Evolutionary conservation across 495 filamentous ascomycete genomes (phyloP), one percentile per base, ranked within the genome.

Genomic region (Trichoderma virens): DNA sequence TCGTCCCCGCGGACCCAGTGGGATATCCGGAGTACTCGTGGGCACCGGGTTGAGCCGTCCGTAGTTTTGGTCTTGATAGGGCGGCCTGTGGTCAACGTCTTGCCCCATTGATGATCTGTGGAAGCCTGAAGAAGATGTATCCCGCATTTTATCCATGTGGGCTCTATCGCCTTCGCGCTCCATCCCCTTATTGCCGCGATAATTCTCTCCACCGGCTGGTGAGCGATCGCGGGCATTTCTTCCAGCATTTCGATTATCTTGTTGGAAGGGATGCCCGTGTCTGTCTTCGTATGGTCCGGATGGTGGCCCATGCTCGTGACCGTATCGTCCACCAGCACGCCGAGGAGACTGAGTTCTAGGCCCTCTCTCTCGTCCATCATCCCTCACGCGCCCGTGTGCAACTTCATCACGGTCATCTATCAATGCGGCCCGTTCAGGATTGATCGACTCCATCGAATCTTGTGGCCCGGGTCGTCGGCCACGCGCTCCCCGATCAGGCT

Each of bases 1-100:
- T 66, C 79, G 76, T 20, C 82, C 81, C 47, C 89, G 80, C 2
- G 91, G 92, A 0, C 90, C 92, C 28, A 85, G 87, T 1, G 91
- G 90, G 35, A 78, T 70, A 18, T 79, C 70, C 20, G 80, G 78
- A 1, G 74, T 70, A 59, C 79, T 74, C 0, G 83, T 79, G n/a
- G 75, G 74, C 56, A 82, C 79, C 8, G 81, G 73, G 65, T 82
- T 86, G 45, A 87, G 71, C 23, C 85, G 80, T 32, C 85, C 85
- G 67, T 85, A 86, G 64, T 85, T 85, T 5, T 81, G 81, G 71
- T 91, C 88, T 65, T 78, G 76, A 66, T 75, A 82, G n/a, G 83
- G 74, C 62, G 82, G 81, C 62, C 81, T 83, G 69, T 85, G 84
- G 63, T 78, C 83, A 65, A 78, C 72, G 67, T 86, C 51, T 16